Percentiles rank a stretch among this genome's conserved stretches.
Evolutionary conservation across 352 stramenopile species (phyloP).

Genomic region (Peronospora farinosa): DNA sequence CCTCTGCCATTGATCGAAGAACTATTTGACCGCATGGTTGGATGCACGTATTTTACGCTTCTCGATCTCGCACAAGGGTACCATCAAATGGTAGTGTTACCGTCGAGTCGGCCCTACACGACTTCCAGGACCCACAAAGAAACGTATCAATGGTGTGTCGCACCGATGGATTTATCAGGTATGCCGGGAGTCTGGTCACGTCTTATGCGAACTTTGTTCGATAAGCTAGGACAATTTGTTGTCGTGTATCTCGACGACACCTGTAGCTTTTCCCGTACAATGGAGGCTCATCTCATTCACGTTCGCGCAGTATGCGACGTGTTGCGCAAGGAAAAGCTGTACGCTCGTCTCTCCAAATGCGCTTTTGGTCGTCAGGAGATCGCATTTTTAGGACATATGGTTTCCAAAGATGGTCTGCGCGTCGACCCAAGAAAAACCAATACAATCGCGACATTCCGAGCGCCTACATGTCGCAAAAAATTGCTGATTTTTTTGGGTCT

Average conservation of each 20-base stretch:
- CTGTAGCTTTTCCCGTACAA: conserved; percentile 21
- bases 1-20: conserved; percentile 17
- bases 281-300: conserved; percentile 19
- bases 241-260: conserved; percentile 39
- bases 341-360: conserved; percentile 21
- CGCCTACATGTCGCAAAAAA: too few relatives aligned
- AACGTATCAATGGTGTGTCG: conserved; percentile 39
- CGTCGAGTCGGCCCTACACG: conserved; percentile 15
- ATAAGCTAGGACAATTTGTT: conserved; percentile 23
- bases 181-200: conserved; percentile 38
- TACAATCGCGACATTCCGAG: too few relatives aligned
- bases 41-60: conserved; percentile 13
- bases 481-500: too few relatives aligned
- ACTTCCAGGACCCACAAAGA: conserved; percentile 31
- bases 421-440: not conserved
- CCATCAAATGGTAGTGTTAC: conserved; percentile 24
- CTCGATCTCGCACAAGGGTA: conserved; percentile 33
- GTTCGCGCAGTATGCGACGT: conserved; percentile 21
- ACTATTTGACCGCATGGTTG: conserved; percentile 13
- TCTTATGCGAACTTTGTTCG: conserved; percentile 33
- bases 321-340: conserved; percentile 21
- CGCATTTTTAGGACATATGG: conserved; percentile 27
- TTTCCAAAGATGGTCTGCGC: conserved; percentile 1
- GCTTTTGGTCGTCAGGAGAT: conserved; percentile 14
- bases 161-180: conserved; percentile 33